Evolutionary conservation across 139 green algal genomes (phyloP).

Genomic region (Gonium pectorale): DNA sequence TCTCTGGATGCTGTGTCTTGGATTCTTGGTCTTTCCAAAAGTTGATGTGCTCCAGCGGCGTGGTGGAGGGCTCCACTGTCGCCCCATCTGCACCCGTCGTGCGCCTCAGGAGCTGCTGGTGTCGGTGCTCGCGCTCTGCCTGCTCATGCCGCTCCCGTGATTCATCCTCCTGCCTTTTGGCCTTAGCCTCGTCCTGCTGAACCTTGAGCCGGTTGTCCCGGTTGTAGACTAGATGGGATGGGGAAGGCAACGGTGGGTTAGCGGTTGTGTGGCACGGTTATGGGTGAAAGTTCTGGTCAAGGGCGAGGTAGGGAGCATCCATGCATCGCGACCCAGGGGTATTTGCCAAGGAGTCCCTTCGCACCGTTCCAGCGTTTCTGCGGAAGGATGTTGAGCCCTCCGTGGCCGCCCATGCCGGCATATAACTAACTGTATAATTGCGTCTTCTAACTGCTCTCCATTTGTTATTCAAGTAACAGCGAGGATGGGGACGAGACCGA

Average conservation of each 20-base stretch:
- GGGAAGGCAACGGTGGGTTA: too few species aligned
- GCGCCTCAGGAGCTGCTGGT: conserved; percentile 63
- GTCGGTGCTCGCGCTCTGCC: conserved; percentile 72
- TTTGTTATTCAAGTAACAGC: too few species aligned
- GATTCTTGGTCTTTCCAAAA: conserved; percentile 68
- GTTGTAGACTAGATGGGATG: conserved; percentile 88
- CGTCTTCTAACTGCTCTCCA: too few species aligned
- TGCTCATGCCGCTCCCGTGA: conserved; percentile 45
- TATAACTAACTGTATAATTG: not conserved
- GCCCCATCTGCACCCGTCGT: not conserved
- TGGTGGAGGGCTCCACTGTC: conserved; percentile 1
- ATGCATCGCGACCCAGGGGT: too few species aligned
- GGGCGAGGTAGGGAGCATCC: too few species aligned
- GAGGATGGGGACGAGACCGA: too few species aligned
- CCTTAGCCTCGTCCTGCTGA: conserved; percentile 63
- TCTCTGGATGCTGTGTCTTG: conserved; percentile 64
- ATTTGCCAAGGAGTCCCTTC: too few species aligned
- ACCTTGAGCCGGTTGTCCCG: conserved; percentile 84
- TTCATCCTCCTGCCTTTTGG: conserved; percentile 50
- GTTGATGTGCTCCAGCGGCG: conserved; percentile 70
- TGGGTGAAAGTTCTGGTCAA: too few species aligned
- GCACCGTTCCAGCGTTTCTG: conserved; percentile 96
- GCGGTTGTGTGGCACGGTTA: too few species aligned
- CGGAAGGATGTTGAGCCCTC: conserved; percentile 96
- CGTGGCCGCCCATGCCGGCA: conserved; percentile 91